Evolutionary conservation across 495 filamentous ascomycete genomes (phyloP), one percentile per base, ranked within the genome.

Genomic region (Aspergillus baeticus): DNA sequence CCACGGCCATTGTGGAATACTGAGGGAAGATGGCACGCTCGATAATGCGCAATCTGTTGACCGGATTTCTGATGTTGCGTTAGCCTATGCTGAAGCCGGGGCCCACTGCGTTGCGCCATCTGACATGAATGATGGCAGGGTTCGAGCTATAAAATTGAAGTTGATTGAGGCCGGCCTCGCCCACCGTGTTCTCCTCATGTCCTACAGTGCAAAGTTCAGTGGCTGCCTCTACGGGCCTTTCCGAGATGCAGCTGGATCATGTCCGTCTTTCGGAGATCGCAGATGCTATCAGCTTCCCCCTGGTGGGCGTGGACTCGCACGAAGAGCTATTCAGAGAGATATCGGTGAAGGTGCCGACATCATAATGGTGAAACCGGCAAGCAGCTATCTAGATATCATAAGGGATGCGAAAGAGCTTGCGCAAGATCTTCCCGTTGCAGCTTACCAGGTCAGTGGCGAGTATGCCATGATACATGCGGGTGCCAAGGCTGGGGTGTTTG

Each of bases 101-200:
- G 94, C 92, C 2, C 94, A 98, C 69, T 98, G 92, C 70, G 92
- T 98, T 33, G 94, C 94, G 0, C 94, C 94, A 0, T 94, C 89
- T 14, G 94, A 98, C 72, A 98, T 98, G 94, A 98, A 98, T 67
- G 94, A 98, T 66, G 94, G 94, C 38, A 88, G 94, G 56, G 90
- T 98, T 55, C 86, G 91, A 43, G 93, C 92, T 53, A 98, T 98
- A 67, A 98, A 98, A 75, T 81, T 96, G 33, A 96, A 96, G 73
- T 74, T 98, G 55, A 96, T 96, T 48, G 91, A 96, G 68, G 83
- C 87, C 23, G 92, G 92, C 51, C 84, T 98, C 62, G 89, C 90
- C 10, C 94, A 98, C 68, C 87, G 87, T 63, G 83, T 89, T 8
- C 84, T 96, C 48, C 77, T 98, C 20, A 98, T 98, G 93, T 96